Conservation (phyloP, 2,329 filamentous ascomycete species). For the Fusarium acutatum region DNA sequence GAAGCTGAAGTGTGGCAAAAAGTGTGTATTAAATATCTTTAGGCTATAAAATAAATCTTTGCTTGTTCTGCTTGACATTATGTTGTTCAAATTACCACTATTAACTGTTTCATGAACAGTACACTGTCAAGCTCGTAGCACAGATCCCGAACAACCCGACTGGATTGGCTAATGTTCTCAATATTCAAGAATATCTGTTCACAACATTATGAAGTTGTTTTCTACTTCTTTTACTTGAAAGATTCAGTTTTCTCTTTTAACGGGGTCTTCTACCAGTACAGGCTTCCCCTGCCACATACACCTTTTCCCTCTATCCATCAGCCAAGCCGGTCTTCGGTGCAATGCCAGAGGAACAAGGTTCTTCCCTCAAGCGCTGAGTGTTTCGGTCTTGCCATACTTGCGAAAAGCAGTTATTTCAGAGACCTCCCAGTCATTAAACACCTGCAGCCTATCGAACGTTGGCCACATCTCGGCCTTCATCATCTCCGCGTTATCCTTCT, state of each 20-base stretch:
- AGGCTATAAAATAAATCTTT: rapidly evolving
- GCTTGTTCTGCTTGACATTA: rapidly evolving
- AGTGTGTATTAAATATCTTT: not conserved
- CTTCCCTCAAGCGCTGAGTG: rapidly evolving
- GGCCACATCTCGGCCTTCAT: not conserved
- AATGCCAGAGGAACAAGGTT: rapidly evolving
- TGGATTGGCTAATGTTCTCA: rapidly evolving
- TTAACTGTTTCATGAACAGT: not conserved
- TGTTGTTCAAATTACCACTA: not conserved
- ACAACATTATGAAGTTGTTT: rapidly evolving
- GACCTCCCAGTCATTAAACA: not conserved
- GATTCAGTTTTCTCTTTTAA: not conserved
- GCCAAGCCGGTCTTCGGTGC: rapidly evolving
- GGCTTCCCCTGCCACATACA: rapidly evolving
- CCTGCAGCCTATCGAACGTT: not conserved
- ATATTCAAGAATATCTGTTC: not conserved
- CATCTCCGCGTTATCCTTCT: not conserved
- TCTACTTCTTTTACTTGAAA: rapidly evolving
- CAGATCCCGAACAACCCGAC: not conserved
- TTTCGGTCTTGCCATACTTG: not conserved
- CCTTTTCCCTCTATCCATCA: rapidly evolving
- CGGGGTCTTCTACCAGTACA: rapidly evolving
- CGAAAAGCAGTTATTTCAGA: not conserved
- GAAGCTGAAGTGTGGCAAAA: rapidly evolving
- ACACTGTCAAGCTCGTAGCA: not conserved